Base-by-base conservation (phyloP, 768 basidiomycete genomes). In the Lentinula aciculospora region DNA sequence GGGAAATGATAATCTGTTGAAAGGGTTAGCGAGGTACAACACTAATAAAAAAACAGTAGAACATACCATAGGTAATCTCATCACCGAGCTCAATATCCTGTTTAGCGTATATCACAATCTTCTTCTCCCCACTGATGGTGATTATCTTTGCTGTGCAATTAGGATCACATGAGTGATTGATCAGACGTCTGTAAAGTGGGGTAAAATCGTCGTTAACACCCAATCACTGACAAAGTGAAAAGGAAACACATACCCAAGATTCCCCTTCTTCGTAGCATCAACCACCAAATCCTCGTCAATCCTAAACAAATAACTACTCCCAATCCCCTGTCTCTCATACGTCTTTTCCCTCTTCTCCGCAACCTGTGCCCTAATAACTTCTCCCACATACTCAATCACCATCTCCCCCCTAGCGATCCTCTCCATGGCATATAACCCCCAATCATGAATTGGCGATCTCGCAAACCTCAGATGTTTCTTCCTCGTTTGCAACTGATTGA, bases 351-450 rank as follows among this genome's bases (percentile, higher is more conserved):
- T 81, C 70, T 94, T 93, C 65, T 98, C 97, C 27, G 97, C 97
- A 10, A 98, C 92, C 65, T 91, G 89, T 44, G 94, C 92, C 9
- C 97, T 82, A 62, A 98, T 94, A 61, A 98, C 81, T 79, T 99
- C 97, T 19, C 97, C 97, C 6, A 99, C 97, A 67, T 99, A 99
- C 74, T 99, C 97, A 72, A 98, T 98, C 29, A 99, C 96, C 94
- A 99, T 98, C 74, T 99, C 97, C 3, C 94, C 94, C 36, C 82
- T 76, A 5, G 89, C 84, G 63, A 99, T 98, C 66, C 84, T 83
- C 76, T 99, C 97, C 90, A 97, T 91, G 29, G 97, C 95, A 69
- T 98, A 99, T 66, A 99, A 69, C 3, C 97, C 97, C 91, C 96
- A 99, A 65, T 96, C 95, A 67, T 99, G 96, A 59, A 99, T 99